Conservation (phyloP, 169 alveolate species). For the Perkinsus marinus region DNA sequence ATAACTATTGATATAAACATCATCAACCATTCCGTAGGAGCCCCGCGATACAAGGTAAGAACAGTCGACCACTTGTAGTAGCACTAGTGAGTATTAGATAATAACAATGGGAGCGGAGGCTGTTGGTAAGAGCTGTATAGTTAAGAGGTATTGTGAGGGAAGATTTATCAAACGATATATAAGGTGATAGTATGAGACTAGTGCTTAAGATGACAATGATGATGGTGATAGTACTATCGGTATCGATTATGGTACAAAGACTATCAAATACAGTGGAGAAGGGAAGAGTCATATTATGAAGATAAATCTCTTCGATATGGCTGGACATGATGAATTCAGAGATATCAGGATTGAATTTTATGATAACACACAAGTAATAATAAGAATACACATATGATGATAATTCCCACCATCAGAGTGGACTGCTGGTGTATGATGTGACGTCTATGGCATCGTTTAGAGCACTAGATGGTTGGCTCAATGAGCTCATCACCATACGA, state of each 20-base stretch:
- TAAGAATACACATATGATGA: no score
- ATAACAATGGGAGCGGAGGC: conserved; percentile 60
- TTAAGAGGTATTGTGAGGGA: conserved; percentile 74
- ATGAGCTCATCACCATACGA: no score
- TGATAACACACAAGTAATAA: conserved; percentile 47
- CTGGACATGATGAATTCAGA: conserved; percentile 63
- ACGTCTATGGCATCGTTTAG: no score
- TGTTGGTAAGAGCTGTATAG: conserved; percentile 65
- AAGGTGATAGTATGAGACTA: not conserved
- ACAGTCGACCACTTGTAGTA: no score
- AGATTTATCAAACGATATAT: conserved; percentile 60
- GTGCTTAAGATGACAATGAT: no score
- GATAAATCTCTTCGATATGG: conserved; percentile 65
- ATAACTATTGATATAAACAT: not conserved
- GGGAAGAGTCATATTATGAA: conserved; percentile 11
- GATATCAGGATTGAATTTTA: conserved; percentile 59
- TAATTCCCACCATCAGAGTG: no score
- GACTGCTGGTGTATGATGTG: no score
- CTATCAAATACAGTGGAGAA: conserved; percentile 8
- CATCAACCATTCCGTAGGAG: not conserved
- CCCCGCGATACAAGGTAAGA: conserved; percentile 23
- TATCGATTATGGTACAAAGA: conserved; percentile 66
- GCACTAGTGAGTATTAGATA: conserved; percentile 16
- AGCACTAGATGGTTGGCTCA: no score
- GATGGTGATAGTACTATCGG: conserved; percentile 40